Evolutionary conservation across 2,329 filamentous ascomycete genomes (phyloP).

Genomic region (Tolypocladium tropicale): DNA sequence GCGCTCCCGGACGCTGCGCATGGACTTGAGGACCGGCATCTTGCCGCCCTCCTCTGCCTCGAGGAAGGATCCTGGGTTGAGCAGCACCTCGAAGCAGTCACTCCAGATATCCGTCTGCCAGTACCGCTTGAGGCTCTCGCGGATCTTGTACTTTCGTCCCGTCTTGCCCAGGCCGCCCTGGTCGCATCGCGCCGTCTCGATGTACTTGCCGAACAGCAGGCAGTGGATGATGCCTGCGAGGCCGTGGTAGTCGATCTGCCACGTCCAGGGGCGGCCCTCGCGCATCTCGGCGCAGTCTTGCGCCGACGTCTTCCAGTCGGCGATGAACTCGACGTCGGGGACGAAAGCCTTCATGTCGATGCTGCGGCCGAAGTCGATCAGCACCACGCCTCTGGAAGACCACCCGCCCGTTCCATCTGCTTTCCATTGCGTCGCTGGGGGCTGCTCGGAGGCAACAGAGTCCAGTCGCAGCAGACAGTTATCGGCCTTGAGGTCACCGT

Average conservation of each 20-base stretch:
- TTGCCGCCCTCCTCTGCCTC: slow-evolving; percentile 52
- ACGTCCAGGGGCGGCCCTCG: slow-evolving; percentile 90
- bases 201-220: slow-evolving; percentile 89
- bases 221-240: slow-evolving; percentile 81
- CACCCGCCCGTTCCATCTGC: slow-evolving; percentile 69
- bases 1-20: slow-evolving; percentile 57
- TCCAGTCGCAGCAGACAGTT: slow-evolving; percentile 88
- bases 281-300: slow-evolving; percentile 95
- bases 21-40: slow-evolving; percentile 63
- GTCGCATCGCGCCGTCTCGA: slow-evolving; percentile 61
- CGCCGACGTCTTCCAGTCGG: slow-evolving; percentile 83
- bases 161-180: slow-evolving; percentile 44
- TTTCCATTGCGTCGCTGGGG: slow-evolving; percentile 55
- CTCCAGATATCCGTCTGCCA: slow-evolving; percentile 93
- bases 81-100: slow-evolving; percentile 70
- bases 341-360: slow-evolving; percentile 87
- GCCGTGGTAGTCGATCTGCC: slow-evolving; percentile 94
- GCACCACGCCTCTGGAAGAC: slow-evolving; percentile 65
- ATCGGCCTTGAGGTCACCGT: slow-evolving; percentile 91
- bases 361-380: slow-evolving; percentile 91
- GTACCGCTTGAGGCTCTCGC: slow-evolving; percentile 82
- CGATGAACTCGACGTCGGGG: slow-evolving; percentile 69
- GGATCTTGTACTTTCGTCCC: slow-evolving; percentile 64
- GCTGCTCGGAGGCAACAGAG: slow-evolving; percentile 24
- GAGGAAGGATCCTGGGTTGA: slow-evolving; percentile 68